Evolutionary conservation across 164 flowering plant species (phyloP).

Genomic region (grape (Vitis vinifera)): DNA sequence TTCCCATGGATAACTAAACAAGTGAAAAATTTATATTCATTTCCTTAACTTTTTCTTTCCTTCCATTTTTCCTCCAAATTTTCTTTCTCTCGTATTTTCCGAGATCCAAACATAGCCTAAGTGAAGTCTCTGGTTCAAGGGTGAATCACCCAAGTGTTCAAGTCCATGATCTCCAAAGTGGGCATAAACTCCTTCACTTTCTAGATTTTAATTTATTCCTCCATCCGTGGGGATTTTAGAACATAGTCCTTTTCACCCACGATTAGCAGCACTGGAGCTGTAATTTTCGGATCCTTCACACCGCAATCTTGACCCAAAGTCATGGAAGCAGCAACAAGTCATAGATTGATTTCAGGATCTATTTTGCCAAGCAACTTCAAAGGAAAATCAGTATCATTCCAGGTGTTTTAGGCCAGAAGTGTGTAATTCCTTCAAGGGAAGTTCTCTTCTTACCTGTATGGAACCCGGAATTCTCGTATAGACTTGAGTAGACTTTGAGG

Average conservation of each 20-base stretch:
- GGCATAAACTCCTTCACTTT: slow-evolving; percentile 39
- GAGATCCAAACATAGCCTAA: too few species aligned
- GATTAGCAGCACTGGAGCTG: slow-evolving; percentile 38
- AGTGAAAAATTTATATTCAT: too few species aligned
- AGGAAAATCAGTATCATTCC: too few species aligned
- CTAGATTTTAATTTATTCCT: slow-evolving; percentile 37
- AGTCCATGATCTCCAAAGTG: slow-evolving; percentile 33
- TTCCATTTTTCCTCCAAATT: too few species aligned
- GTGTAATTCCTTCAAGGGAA: neutral
- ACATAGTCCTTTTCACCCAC: slow-evolving; percentile 49
- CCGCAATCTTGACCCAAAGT: neutral
- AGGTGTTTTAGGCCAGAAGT: too few species aligned
- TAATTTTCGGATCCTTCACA: slow-evolving; percentile 24
- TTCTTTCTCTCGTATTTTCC: too few species aligned
- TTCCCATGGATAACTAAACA: too few species aligned
- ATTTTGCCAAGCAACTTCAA: neutral
- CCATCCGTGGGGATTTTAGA: slow-evolving; percentile 44
- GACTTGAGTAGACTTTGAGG: slow-evolving; percentile 12
- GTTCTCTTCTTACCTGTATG: slow-evolving; percentile 21
- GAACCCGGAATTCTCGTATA: slow-evolving; percentile 24
- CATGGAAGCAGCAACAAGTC: neutral
- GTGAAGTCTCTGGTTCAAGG: too few species aligned
- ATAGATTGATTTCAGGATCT: neutral
- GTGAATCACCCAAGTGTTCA: too few species aligned
- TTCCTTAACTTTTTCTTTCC: too few species aligned